Conservation (phyloP, 345 rosid species). For the Anacardium occidentale region DNA sequence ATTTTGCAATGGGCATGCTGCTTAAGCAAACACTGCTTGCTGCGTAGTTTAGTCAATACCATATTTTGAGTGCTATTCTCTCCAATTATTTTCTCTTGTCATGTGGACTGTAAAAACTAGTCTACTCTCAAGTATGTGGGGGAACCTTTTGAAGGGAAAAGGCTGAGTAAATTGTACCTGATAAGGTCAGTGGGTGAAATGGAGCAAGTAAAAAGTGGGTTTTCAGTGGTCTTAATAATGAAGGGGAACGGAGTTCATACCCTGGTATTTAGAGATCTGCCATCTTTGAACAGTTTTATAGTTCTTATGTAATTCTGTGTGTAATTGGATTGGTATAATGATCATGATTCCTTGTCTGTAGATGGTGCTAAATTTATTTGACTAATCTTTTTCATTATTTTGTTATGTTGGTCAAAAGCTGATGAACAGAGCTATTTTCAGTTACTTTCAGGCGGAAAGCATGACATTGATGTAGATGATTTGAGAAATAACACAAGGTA, state of each 20-base stretch:
- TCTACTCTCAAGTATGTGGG: neutral
- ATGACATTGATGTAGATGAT: constrained; percentile 89
- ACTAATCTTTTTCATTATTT: neutral
- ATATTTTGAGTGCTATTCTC: neutral
- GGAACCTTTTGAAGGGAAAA: neutral
- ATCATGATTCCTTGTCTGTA: neutral
- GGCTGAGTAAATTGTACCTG: no score
- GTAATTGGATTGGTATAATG: neutral
- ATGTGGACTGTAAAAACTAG: neutral
- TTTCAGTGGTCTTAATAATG: neutral
- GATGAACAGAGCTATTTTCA: constrained; percentile 32
- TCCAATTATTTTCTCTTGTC: neutral
- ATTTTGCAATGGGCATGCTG: no score
- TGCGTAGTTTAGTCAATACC: no score
- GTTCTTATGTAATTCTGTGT: neutral
- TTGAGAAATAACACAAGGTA: constrained; percentile 72
- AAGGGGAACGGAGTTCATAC: neutral
- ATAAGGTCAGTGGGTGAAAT: neutral
- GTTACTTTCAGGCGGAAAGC: constrained; percentile 96
- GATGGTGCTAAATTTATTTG: neutral
- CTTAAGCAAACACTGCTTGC: no score
- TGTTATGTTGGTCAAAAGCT: constrained; percentile 8
- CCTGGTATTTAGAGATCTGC: neutral
- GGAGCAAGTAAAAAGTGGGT: neutral
- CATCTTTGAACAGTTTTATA: neutral